Conservation (phyloP, 2,329 filamentous ascomycete genomes). For the Triangularia setosa region DNA sequence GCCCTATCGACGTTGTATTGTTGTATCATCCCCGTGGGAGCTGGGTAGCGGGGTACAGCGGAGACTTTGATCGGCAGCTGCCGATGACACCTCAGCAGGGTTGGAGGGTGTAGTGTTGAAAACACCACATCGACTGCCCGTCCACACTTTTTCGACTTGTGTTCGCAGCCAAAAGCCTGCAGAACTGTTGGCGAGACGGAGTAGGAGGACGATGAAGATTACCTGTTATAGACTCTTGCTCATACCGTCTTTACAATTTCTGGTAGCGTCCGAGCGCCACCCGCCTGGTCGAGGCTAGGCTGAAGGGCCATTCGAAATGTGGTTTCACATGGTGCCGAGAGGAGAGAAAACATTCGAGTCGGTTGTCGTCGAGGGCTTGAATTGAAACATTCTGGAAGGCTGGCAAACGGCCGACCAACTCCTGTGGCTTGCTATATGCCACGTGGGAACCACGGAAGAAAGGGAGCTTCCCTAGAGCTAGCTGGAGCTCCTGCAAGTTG, state of each 20-base stretch:
- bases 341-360: too few species aligned
- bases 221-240: neutral
- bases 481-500: neutral
- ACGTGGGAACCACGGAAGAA: constrained; percentile 19
- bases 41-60: constrained; percentile 21
- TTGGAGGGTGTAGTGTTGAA: neutral
- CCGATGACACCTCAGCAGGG: constrained; percentile 20
- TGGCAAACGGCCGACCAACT: neutral
- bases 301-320: constrained; percentile 11
- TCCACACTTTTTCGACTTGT: neutral
- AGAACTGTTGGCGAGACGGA: neutral
- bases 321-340: constrained; percentile 13
- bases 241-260: constrained; percentile 13
- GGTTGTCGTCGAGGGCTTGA: neutral
- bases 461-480: constrained; percentile 5
- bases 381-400: constrained; percentile 15
- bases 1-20: constrained; percentile 5
- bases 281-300: constrained; percentile 19
- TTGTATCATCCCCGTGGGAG: constrained; percentile 18
- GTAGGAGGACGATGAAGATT: neutral
- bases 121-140: neutral
- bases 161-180: constrained; percentile 12
- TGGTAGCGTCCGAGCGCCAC: constrained; percentile 15
- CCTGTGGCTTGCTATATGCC: constrained; percentile 13
- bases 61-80: constrained; percentile 26